Evolutionary conservation across 805 yeast species (phyloP).

Genomic region (Hanseniaspora vineae): DNA sequence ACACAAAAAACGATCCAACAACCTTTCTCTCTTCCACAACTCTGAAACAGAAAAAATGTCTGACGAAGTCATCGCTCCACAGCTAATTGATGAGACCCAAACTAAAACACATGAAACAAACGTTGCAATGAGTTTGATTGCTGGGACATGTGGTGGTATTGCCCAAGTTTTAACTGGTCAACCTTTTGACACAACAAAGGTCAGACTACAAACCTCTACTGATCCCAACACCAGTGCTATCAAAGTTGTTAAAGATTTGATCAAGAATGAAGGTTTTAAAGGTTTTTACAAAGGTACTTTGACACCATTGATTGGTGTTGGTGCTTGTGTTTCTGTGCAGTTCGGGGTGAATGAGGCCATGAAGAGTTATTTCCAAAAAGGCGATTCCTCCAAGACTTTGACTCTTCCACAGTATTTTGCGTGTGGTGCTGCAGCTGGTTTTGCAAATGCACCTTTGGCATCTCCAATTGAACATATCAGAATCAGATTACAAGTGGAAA

Average conservation of each 20-base stretch:
- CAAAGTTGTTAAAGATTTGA: constrained; percentile 61
- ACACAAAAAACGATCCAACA: not conserved
- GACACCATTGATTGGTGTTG: constrained; percentile 92
- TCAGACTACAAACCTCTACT: constrained; percentile 77
- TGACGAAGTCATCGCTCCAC: constrained; percentile 22
- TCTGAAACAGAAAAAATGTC: constrained; percentile 16
- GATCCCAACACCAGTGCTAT: constrained; percentile 50
- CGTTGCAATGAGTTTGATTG: constrained; percentile 66
- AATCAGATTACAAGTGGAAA: constrained; percentile 85
- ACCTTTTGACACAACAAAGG: constrained; percentile 93
- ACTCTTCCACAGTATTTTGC: constrained; percentile 55
- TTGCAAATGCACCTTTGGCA: constrained; percentile 79
- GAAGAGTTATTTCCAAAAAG: constrained; percentile 58
- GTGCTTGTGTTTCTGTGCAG: constrained; percentile 94
- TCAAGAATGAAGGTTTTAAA: constrained; percentile 66
- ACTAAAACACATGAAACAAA: constrained; percentile 13
- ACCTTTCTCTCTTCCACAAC: not conserved
- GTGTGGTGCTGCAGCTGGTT: constrained; percentile 86
- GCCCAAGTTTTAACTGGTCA: constrained; percentile 94
- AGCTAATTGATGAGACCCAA: constrained; percentile 21
- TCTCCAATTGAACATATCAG: constrained; percentile 93
- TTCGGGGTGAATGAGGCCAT: constrained; percentile 90
- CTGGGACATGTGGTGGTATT: constrained; percentile 92
- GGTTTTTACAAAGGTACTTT: constrained; percentile 92
- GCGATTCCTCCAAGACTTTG: constrained; percentile 24